A percentile compares a stretch with the other conserved stretches of the same genome.
phyloP scores from a whole-genome alignment of 1,284 basidiomycete species.

The Xanthoconium separans region DNA sequence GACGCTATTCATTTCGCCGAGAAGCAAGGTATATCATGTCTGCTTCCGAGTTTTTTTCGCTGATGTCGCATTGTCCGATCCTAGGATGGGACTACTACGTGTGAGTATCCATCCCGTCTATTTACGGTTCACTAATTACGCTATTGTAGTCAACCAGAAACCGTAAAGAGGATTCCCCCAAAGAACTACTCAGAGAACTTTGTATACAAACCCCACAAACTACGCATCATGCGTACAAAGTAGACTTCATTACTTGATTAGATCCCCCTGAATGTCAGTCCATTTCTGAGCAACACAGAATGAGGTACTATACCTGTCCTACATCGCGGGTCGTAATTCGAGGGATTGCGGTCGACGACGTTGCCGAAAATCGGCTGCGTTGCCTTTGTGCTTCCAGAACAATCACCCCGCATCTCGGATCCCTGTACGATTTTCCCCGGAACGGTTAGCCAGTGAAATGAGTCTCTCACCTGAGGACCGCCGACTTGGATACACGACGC shows the following conservation, averaged over 20 bases:
- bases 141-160: slow-evolving; percentile 58
- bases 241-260: slow-evolving; percentile 45
- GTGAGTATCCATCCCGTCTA: slow-evolving; percentile 41
- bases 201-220: slow-evolving; percentile 76
- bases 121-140: background rate
- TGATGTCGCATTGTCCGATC: background rate
- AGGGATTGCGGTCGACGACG: background rate
- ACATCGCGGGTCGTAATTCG: background rate
- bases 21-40: slow-evolving; percentile 69
- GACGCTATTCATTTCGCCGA: slow-evolving; percentile 94
- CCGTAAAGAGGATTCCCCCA: slow-evolving; percentile 75
- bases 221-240: slow-evolving; percentile 92
- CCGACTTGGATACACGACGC: background rate
- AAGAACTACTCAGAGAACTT: slow-evolving; percentile 96
- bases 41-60: background rate
- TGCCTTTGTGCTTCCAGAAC: background rate
- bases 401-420: background rate
- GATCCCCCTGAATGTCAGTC: slow-evolving; percentile 4
- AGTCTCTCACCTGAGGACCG: background rate
- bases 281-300: background rate
- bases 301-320: background rate
- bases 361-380: too few relatives aligned
- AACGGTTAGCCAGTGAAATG: background rate
- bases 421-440: background rate
- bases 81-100: slow-evolving; percentile 78